phyloP scores from a whole-genome alignment of 78 protist genomes.

The Chrysochromulina tobinii region DNA sequence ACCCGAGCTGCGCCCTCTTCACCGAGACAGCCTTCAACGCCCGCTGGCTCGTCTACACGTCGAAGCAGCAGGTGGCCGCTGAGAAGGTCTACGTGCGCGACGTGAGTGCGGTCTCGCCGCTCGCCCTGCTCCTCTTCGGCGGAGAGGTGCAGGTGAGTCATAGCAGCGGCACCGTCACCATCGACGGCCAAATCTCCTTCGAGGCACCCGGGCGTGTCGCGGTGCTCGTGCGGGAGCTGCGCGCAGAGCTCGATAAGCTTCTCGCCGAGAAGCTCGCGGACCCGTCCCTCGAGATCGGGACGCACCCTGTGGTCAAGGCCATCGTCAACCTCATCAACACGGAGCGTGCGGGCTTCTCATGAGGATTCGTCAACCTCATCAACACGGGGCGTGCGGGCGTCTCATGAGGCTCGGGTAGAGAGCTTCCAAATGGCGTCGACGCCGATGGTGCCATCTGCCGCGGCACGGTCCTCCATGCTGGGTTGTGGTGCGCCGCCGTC shows the following conservation, averaged over 20 bases:
- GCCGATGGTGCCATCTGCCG: no score
- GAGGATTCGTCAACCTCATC: no score
- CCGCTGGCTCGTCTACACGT: slow-evolving; percentile 49
- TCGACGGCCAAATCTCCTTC: neutral
- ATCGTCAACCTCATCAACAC: neutral
- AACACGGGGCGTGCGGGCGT: no score
- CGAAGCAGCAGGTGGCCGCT: slow-evolving; percentile 49
- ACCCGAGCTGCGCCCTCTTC: slow-evolving; percentile 27
- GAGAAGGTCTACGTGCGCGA: slow-evolving; percentile 54
- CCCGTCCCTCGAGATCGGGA: neutral
- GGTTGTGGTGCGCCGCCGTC: no score
- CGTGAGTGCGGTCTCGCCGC: slow-evolving; percentile 51
- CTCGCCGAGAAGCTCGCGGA: neutral
- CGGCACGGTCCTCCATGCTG: no score
- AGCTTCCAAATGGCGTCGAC: no score
- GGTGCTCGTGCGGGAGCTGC: neutral
- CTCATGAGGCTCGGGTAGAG: no score
- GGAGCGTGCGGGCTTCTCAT: no score
- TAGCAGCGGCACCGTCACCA: slow-evolving; percentile 11
- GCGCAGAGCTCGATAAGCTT: neutral
- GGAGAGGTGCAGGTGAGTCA: slow-evolving; percentile 34
- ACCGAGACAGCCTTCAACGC: neutral
- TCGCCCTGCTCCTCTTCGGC: slow-evolving; percentile 74
- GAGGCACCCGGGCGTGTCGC: neutral
- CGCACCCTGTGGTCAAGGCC: neutral